phyloP scores from a whole-genome alignment of 257 asterid species.

The Cordia subcordata region DNA sequence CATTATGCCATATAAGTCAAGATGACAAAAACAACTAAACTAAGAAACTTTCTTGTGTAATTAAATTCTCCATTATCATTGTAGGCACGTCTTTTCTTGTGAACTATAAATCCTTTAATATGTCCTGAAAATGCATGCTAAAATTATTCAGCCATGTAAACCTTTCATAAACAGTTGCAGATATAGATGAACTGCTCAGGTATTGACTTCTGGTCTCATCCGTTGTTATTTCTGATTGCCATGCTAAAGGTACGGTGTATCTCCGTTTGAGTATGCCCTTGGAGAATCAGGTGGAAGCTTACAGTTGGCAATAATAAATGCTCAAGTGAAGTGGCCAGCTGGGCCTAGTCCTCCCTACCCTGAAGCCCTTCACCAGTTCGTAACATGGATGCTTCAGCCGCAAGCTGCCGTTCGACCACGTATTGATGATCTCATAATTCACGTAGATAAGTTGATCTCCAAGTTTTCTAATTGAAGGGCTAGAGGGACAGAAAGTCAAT shows the following conservation, averaged over 20 bases:
- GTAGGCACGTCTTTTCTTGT: too few relatives aligned
- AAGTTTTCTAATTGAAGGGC: constrained; percentile 57
- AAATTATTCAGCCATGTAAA: too few relatives aligned
- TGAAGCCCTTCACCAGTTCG: constrained; percentile 90
- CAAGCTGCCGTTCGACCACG: constrained; percentile 83
- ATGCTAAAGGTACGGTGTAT: constrained; percentile 75
- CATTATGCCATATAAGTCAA: too few relatives aligned
- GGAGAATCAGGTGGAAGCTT: constrained; percentile 97
- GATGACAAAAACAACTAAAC: too few relatives aligned
- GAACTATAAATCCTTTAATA: too few relatives aligned
- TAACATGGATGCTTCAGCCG: constrained; percentile 99
- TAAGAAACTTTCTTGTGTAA: too few relatives aligned
- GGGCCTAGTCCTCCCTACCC: constrained; percentile 90
- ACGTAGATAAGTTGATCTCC: constrained; percentile 80
- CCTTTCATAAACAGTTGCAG: too few relatives aligned
- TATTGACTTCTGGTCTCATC: too few relatives aligned
- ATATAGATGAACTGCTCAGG: too few relatives aligned
- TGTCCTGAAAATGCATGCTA: too few relatives aligned
- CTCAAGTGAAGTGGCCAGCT: constrained; percentile 88
- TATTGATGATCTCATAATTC: constrained; percentile 79
- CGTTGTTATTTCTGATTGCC: background rate
- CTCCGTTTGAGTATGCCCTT: constrained; percentile 92
- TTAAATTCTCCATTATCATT: too few relatives aligned
- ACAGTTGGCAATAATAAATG: constrained; percentile 87
- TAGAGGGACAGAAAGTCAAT: background rate